phyloP scores from a whole-genome alignment of 2,329 filamentous ascomycete species.

The Botryotinia narcissicola region DNA sequence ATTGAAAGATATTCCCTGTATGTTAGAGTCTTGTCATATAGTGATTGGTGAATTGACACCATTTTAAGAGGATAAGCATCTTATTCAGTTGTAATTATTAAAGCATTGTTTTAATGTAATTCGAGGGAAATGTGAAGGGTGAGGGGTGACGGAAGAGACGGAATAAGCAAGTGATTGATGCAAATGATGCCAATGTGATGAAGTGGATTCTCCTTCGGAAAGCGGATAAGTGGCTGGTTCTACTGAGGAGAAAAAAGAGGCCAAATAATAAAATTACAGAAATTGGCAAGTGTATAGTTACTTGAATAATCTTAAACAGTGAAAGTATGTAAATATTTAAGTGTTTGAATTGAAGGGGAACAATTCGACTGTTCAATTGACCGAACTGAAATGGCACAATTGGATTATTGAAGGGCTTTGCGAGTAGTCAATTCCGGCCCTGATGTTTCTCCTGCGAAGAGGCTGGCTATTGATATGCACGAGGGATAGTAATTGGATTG shows the following conservation, averaged over 20 bases:
- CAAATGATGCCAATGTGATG: conserved; percentile 1
- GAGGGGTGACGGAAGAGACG: background rate
- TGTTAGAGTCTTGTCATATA: background rate
- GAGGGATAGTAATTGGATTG: background rate
- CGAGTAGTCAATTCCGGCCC: too few species aligned
- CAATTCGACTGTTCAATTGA: too few species aligned
- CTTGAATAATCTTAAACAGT: too few species aligned
- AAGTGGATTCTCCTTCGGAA: background rate
- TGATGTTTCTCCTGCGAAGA: too few species aligned
- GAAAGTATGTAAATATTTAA: too few species aligned
- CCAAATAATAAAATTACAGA: too few species aligned
- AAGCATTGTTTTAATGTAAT: background rate
- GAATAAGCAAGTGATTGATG: background rate
- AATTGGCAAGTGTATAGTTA: too few species aligned
- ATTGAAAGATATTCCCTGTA: background rate
- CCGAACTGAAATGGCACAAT: too few species aligned
- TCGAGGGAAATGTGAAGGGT: background rate
- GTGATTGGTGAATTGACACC: background rate
- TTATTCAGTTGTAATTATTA: background rate
- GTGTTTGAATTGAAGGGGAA: too few species aligned
- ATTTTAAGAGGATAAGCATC: background rate
- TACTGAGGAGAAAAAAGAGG: too few species aligned
- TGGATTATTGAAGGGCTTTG: too few species aligned
- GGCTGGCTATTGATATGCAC: background rate
- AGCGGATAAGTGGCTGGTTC: background rate